These are phyloP conservation scores for Calonectria pteridis DNA, from an alignment of 2,329 filamentous ascomycete genomes.

Conservation along the genomic window DNA sequence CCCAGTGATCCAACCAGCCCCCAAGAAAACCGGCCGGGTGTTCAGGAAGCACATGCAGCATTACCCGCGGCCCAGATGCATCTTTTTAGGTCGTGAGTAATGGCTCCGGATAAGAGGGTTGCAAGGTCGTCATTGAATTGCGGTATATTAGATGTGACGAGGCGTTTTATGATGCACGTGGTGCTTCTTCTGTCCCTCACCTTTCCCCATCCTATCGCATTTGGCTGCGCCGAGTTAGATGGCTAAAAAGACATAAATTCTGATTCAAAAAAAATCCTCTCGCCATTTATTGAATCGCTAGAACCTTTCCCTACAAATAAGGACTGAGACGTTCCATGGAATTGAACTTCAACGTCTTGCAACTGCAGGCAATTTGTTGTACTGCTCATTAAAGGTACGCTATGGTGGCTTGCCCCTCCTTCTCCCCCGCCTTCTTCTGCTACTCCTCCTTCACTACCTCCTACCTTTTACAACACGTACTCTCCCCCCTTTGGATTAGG, in stretches of 20 bases:
- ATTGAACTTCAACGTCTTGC: background rate
- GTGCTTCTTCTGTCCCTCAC: background rate
- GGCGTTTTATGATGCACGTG: conserved; percentile 12
- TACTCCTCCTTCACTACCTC: conserved; percentile 22
- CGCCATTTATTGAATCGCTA: background rate
- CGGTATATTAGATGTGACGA: conserved; percentile 23
- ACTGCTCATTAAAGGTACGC: conserved; percentile 7
- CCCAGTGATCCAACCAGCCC: background rate
- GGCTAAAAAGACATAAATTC: background rate
- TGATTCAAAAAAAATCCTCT: background rate
- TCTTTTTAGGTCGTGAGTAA: background rate
- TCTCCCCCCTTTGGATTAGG: background rate
- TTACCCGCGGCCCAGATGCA: background rate
- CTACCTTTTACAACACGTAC: background rate
- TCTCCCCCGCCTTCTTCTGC: conserved; percentile 27
- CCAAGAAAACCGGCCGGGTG: conserved; percentile 24
- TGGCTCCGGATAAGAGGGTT: background rate
- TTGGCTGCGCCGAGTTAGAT: background rate
- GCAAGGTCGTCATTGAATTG: background rate
- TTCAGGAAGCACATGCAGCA: background rate
- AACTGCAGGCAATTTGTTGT: background rate
- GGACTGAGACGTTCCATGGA: background rate
- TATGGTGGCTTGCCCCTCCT: conserved; percentile 27
- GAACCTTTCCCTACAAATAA: no score
- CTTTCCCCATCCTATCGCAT: background rate